A percentile compares a stretch with the other conserved stretches of the same genome.
These are phyloP conservation scores for Serendipita sp. DNA, from an alignment of 768 basidiomycete genomes.

Conservation along the genomic window DNA sequence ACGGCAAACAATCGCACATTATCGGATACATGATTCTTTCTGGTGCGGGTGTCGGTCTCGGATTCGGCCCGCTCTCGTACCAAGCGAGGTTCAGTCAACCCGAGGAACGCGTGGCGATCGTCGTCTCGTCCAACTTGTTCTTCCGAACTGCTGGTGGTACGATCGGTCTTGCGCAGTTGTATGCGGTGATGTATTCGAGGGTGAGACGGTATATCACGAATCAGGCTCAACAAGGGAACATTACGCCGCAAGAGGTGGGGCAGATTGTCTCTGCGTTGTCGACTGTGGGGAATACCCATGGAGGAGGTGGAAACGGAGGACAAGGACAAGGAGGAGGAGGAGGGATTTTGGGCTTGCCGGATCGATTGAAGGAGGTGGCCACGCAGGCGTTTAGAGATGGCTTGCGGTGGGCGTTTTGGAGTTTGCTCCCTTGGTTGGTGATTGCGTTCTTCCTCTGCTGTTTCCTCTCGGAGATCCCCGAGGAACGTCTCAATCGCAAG, in stretches of 20 bases:
- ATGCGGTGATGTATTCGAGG: constrained; percentile 31
- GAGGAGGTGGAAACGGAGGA: too few relatives aligned
- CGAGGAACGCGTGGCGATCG: constrained; percentile 25
- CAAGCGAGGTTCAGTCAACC: constrained; percentile 34
- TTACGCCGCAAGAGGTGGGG: constrained; percentile 20
- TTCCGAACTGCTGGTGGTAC: constrained; percentile 36
- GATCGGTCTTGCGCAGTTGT: constrained; percentile 37
- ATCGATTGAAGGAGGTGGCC: constrained; percentile 22
- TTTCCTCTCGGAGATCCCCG: constrained; percentile 26
- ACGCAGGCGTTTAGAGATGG: constrained; percentile 28
- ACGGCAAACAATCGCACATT: constrained; percentile 22
- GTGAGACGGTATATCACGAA: constrained; percentile 23
- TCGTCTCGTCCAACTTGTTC: constrained; percentile 31
- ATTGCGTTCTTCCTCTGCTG: constrained; percentile 23
- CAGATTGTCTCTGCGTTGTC: constrained; percentile 18
- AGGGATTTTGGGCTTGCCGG: constrained; percentile 24
- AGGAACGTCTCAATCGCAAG: constrained; percentile 9
- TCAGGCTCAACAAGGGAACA: constrained; percentile 17
- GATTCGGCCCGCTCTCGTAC: constrained; percentile 23
- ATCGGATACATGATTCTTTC: constrained; percentile 31
- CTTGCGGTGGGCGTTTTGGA: constrained; percentile 30
- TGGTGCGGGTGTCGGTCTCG: constrained; percentile 31
- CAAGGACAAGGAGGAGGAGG: constrained; percentile 24
- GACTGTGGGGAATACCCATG: not conserved
- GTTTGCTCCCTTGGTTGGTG: constrained; percentile 32